Evolutionary conservation across 148 eudicot genomes (phyloP).

Genomic region (Bassia scoparia): DNA sequence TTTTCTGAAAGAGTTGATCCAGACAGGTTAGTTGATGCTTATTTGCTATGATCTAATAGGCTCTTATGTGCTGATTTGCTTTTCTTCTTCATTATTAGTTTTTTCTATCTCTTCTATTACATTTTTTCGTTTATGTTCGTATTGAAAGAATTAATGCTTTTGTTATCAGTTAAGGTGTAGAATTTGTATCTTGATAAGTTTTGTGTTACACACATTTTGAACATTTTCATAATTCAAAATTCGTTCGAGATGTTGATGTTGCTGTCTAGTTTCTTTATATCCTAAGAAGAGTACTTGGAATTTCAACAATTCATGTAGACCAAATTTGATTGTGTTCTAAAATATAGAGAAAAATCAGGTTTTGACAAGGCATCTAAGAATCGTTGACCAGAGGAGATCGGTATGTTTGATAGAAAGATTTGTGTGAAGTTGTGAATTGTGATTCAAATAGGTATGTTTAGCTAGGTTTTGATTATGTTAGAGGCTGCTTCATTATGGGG

Average conservation of each 20-base stretch:
- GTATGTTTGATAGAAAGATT: background rate
- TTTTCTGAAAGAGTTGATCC: constrained; percentile 66
- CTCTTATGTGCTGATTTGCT: background rate
- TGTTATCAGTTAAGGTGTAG: background rate
- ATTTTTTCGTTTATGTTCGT: constrained; percentile 2
- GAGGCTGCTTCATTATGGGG: too few relatives aligned
- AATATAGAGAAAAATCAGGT: background rate
- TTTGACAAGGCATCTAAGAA: background rate
- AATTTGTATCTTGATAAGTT: background rate
- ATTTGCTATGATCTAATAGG: background rate
- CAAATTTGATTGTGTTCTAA: background rate
- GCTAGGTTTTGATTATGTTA: too few relatives aligned
- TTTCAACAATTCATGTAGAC: background rate
- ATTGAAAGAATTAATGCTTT: background rate
- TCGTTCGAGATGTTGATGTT: background rate
- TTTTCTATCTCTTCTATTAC: too few relatives aligned
- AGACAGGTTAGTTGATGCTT: constrained; percentile 57
- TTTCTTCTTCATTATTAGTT: too few relatives aligned
- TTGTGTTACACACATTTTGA: background rate
- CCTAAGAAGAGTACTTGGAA: background rate
- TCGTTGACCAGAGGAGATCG: background rate
- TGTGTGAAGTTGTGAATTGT: too few relatives aligned
- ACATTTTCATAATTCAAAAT: background rate
- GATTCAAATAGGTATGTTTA: too few relatives aligned
- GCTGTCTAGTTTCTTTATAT: background rate